These are phyloP conservation scores for Penicillium hordei DNA, from an alignment of 2,329 filamentous ascomycete genomes.

Conservation along the genomic window DNA sequence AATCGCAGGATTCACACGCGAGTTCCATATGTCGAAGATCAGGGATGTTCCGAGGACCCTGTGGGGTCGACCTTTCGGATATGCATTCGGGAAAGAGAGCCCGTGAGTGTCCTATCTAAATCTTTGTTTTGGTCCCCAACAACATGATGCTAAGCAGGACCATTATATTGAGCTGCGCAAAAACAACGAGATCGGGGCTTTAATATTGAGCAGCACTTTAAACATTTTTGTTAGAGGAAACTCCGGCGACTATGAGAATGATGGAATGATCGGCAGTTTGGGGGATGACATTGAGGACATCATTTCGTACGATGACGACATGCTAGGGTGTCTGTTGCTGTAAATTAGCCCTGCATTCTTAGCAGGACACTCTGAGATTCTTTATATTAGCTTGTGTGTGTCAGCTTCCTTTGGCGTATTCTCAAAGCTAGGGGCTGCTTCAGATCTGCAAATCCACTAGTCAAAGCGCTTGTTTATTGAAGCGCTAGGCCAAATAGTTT, in stretches of 20 bases:
- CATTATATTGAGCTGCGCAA: not conserved
- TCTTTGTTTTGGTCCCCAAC: not conserved
- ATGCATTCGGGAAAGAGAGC: not conserved
- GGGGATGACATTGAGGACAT: not conserved
- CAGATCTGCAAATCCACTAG: slow-evolving; percentile 12
- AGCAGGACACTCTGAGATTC: not conserved
- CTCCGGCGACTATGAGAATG: not conserved
- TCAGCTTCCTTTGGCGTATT: not conserved
- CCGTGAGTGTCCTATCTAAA: not conserved
- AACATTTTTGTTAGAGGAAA: not conserved
- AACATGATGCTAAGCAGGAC: not conserved
- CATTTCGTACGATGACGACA: not conserved
- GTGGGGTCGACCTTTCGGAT: not conserved
- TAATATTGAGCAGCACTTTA: not conserved
- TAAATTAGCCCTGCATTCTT: not conserved
- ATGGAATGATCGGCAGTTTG: not conserved
- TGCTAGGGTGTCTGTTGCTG: not conserved
- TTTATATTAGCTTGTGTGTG: not conserved
- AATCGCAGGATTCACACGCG: not conserved
- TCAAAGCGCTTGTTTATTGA: slow-evolving; percentile 18
- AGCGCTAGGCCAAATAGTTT: slow-evolving; percentile 10
- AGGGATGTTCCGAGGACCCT: slow-evolving; percentile 5
- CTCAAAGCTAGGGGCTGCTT: slow-evolving; percentile 9
- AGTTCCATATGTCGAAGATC: slow-evolving; percentile 2
- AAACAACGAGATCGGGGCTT: not conserved